Evolutionary conservation across 805 yeast species (phyloP).

Genomic region (Ogataea siamensis): DNA sequence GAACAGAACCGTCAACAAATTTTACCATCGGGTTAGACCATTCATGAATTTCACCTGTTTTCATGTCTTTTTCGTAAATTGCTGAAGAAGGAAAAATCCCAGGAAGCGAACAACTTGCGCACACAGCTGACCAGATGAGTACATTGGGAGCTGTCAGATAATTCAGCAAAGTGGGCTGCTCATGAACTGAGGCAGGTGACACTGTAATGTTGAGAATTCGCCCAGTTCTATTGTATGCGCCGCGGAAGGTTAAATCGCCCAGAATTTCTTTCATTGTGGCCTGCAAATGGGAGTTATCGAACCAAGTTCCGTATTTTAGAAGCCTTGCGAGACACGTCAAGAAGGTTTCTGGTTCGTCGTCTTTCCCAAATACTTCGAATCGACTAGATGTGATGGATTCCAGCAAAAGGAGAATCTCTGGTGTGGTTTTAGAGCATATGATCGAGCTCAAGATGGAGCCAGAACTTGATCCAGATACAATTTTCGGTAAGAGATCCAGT

Average conservation of each 20-base stretch:
- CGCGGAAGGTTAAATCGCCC: conserved; percentile 90
- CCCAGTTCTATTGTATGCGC: conserved; percentile 92
- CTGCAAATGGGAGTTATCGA: conserved; percentile 69
- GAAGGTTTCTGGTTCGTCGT: conserved; percentile 51
- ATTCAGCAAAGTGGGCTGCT: conserved; percentile 81
- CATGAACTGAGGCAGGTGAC: conserved; percentile 86
- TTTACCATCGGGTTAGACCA: conserved; percentile 79
- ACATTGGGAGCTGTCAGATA: conserved; percentile 81
- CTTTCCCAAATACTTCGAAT: conserved; percentile 49
- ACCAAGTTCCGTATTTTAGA: conserved; percentile 85
- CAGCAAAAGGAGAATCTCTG: conserved; percentile 61
- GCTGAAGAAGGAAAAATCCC: conserved; percentile 85
- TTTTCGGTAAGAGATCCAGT: conserved; percentile 73
- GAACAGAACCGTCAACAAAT: conserved; percentile 95
- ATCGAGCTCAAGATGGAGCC: conserved; percentile 94
- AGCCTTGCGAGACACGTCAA: conserved; percentile 56
- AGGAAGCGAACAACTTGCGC: conserved; percentile 94
- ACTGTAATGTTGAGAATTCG: conserved; percentile 92
- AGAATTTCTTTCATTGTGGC: conserved; percentile 73
- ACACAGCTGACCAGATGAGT: conserved; percentile 81
- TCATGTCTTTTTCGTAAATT: conserved; percentile 76
- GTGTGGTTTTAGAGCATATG: conserved; percentile 74
- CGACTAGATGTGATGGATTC: conserved; percentile 57
- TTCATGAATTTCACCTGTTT: conserved; percentile 68
- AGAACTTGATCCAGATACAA: conserved; percentile 91